phyloP scores from a whole-genome alignment of 345 rosid species.

The Rhodomyrtus tomentosa region DNA sequence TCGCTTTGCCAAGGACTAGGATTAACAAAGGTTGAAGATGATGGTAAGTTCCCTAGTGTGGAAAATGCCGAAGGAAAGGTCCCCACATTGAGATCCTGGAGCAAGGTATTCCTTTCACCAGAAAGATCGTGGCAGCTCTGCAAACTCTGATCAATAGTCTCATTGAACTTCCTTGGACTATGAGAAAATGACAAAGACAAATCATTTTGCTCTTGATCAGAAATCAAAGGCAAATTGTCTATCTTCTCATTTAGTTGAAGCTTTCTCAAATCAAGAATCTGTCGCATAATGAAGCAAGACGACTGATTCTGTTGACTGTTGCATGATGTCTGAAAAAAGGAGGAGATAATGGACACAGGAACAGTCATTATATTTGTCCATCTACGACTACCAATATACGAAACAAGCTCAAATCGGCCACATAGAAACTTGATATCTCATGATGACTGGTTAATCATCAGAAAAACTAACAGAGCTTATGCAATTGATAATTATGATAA shows the following conservation, averaged over 20 bases:
- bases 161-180: conserved; percentile 7
- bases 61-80: conserved; percentile 26
- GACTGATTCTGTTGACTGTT: conserved; percentile 4
- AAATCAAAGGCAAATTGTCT: background rate
- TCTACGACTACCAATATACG: background rate
- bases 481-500: background rate
- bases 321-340: conserved; percentile 17
- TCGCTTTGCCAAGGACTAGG: conserved; percentile 27
- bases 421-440: background rate
- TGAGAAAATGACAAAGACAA: conserved; percentile 2
- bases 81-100: conserved; percentile 29
- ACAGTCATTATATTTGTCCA: background rate
- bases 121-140: conserved; percentile 14
- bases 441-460: background rate
- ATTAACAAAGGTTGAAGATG: conserved; percentile 30
- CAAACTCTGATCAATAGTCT: conserved; percentile 4
- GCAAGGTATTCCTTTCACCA: conserved; percentile 8
- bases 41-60: conserved; percentile 30
- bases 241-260: conserved; percentile 37
- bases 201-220: conserved; percentile 11
- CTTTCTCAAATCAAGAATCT: conserved; percentile 61
- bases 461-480: background rate
- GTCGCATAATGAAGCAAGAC: conserved; percentile 38
- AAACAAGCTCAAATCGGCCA: background rate
- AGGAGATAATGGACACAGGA: background rate